These are phyloP conservation scores for Epicoccum nigrum DNA, from an alignment of 2,329 filamentous ascomycete genomes.

Conservation along the genomic window DNA sequence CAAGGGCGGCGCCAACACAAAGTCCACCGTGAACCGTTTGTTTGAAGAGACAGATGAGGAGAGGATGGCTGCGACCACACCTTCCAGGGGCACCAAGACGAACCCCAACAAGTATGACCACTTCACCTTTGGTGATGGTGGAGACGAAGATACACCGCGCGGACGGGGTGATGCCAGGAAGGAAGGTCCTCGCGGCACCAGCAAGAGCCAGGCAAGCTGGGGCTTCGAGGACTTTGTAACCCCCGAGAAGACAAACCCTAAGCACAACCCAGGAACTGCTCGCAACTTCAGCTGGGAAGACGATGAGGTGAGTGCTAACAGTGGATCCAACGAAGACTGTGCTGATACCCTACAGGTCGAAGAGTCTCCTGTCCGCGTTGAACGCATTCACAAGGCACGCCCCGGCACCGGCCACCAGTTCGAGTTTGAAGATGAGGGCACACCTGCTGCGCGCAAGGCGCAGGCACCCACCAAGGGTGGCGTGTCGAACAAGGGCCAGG, in stretches of 20 bases:
- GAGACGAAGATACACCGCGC: slow-evolving; percentile 45
- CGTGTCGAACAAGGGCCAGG: slow-evolving; percentile 69
- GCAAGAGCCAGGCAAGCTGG: slow-evolving; percentile 78
- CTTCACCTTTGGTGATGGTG: slow-evolving; percentile 78
- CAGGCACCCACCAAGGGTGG: slow-evolving; percentile 51
- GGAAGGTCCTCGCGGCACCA: slow-evolving; percentile 21
- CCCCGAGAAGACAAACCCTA: slow-evolving; percentile 74
- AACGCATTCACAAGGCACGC: slow-evolving; percentile 70
- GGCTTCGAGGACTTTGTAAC: slow-evolving; percentile 87
- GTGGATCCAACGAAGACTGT: not conserved
- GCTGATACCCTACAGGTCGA: slow-evolving; percentile 55
- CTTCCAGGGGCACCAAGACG: slow-evolving; percentile 61
- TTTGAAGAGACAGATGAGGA: slow-evolving; percentile 62
- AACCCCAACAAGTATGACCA: slow-evolving; percentile 83
- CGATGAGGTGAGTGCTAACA: slow-evolving; percentile 59
- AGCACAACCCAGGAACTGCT: slow-evolving; percentile 70
- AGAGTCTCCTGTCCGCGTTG: slow-evolving; percentile 64
- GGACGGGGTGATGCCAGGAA: slow-evolving; percentile 36
- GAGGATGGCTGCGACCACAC: slow-evolving; percentile 32
- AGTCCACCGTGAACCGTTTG: slow-evolving; percentile 60
- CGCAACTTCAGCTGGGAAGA: slow-evolving; percentile 79
- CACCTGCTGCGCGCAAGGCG: slow-evolving; percentile 57
- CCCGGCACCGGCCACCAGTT: slow-evolving; percentile 85
- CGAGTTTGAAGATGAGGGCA: slow-evolving; percentile 77
- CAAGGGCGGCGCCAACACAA: slow-evolving; percentile 57